Conservation (phyloP, 495 filamentous ascomycete genomes). For the Glonium stellatum region DNA sequence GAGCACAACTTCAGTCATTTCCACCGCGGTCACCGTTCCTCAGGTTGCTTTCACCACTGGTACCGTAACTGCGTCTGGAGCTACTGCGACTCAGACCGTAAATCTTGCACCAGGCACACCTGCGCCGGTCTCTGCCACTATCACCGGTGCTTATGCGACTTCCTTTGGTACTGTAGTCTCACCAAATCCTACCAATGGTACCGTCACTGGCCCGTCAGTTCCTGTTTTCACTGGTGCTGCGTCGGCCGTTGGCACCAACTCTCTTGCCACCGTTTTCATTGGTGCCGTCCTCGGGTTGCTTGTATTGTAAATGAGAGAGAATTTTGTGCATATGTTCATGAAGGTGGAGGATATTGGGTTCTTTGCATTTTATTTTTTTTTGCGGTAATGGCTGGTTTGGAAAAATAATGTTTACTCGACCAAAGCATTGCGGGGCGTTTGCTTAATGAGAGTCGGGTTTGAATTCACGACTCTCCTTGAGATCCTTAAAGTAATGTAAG, state of each 20-base stretch:
- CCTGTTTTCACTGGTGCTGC: slow-evolving; percentile 32
- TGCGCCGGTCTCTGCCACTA: slow-evolving; percentile 33
- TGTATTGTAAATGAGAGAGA: slow-evolving; percentile 25
- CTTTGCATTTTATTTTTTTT: slow-evolving; percentile 1
- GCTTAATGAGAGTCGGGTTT: slow-evolving; percentile 4
- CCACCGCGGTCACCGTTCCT: slow-evolving; percentile 62
- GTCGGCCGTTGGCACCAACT: slow-evolving; percentile 13
- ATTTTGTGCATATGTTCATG: slow-evolving; percentile 6
- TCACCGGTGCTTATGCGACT: slow-evolving; percentile 18
- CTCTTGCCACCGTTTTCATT: slow-evolving; percentile 19
- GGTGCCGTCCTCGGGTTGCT: slow-evolving; percentile 30
- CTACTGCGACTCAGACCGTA: slow-evolving; percentile 35
- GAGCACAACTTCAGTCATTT: slow-evolving; percentile 48
- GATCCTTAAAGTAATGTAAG: not conserved
- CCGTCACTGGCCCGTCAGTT: not conserved
- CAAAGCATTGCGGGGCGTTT: not conserved
- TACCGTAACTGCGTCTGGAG: slow-evolving; percentile 34
- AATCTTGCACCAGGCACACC: slow-evolving; percentile 47
- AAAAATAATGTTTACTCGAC: not conserved
- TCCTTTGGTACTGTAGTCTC: slow-evolving; percentile 18
- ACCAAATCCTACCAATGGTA: slow-evolving; percentile 10
- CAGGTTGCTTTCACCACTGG: slow-evolving; percentile 63
- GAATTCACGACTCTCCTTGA: slow-evolving; percentile 12
- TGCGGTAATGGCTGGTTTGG: not conserved
- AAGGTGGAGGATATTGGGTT: not conserved